Evolutionary conservation across 2,329 filamentous ascomycete species (phyloP).

Genomic region (Ophiostoma triangulosporum): DNA sequence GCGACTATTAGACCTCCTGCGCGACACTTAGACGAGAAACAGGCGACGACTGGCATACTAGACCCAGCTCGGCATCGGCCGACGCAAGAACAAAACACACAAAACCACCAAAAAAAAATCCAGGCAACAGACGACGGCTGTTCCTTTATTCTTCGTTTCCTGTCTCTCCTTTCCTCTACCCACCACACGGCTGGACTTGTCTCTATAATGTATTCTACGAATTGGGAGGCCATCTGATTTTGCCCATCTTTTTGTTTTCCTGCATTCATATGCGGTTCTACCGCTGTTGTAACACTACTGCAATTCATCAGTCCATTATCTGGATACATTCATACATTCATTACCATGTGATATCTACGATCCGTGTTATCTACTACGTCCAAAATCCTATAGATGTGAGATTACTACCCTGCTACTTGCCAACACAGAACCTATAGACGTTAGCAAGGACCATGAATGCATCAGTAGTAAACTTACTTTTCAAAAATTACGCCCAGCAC

Average conservation of each 20-base stretch:
- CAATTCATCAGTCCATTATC: background rate
- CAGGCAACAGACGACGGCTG: background rate
- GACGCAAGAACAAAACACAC: background rate
- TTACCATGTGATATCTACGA: too few species aligned
- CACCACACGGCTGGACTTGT: background rate
- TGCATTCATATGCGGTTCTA: background rate
- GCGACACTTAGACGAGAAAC: background rate
- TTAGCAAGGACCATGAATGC: background rate
- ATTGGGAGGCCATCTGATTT: background rate
- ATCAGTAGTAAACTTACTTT: constrained; percentile 48
- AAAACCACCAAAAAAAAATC: background rate
- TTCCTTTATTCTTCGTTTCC: background rate
- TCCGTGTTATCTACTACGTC: background rate
- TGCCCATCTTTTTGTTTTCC: constrained; percentile 4
- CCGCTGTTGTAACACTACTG: background rate
- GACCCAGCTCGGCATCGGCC: background rate
- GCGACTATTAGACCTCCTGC: background rate
- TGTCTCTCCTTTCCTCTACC: background rate
- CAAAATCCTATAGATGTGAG: too few species aligned
- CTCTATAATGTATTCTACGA: background rate
- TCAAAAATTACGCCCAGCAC: constrained; percentile 95
- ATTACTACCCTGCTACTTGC: constrained; percentile 22
- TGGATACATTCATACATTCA: too few species aligned
- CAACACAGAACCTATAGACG: constrained; percentile 31
- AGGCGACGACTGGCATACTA: background rate